These are phyloP conservation scores for Pelargonium cotyledonis DNA, from an alignment of 441 rosid genomes.

Conservation along the genomic window DNA sequence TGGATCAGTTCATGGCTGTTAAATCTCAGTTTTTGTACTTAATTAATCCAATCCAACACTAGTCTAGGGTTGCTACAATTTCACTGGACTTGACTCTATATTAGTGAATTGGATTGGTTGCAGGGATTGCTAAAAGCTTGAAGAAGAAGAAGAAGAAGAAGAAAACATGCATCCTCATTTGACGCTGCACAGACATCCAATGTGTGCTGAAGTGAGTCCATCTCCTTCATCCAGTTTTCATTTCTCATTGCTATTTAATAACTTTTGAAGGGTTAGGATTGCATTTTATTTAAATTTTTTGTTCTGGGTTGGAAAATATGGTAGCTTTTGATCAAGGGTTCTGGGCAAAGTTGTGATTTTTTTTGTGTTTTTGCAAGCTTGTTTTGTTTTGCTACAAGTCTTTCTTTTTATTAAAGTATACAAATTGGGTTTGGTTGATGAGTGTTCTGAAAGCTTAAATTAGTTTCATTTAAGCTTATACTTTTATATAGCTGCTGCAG, in stretches of 20 bases:
- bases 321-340: background rate
- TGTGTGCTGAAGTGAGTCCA: conserved; percentile 76
- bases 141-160: conserved; percentile 10
- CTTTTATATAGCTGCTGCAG: background rate
- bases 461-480: background rate
- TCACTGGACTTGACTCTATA: too few relatives aligned
- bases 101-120: background rate
- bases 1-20: background rate
- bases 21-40: background rate
- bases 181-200: conserved; percentile 81
- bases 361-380: background rate
- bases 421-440: background rate
- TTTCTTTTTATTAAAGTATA: background rate
- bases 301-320: background rate
- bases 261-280: background rate
- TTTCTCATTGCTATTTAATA: background rate
- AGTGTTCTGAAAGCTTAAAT: background rate
- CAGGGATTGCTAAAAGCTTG: background rate
- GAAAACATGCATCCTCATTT: conserved; percentile 80
- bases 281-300: background rate
- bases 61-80: background rate
- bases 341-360: background rate
- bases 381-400: background rate
- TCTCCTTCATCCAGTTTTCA: conserved; percentile 1
- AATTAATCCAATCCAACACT: background rate